phyloP scores from a whole-genome alignment of 805 yeast species.

The Starmerella vitae region DNA sequence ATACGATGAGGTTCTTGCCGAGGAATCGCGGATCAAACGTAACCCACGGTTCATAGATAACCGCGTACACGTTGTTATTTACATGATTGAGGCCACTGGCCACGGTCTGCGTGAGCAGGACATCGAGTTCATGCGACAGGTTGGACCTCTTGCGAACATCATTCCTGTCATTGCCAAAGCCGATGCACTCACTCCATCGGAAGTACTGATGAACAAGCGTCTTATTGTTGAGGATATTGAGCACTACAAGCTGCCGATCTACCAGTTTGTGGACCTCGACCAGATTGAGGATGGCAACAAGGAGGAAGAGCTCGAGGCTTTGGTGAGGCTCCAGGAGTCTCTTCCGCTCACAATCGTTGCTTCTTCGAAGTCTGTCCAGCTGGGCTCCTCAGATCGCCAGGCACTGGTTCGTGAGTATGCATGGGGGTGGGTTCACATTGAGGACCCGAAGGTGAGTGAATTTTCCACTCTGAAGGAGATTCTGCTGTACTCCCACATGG shows the following conservation, averaged over 20 bases:
- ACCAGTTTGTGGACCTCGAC: conserved; percentile 45
- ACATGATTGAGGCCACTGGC: conserved; percentile 54
- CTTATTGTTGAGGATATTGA: conserved; percentile 66
- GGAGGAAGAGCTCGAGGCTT: conserved; percentile 32
- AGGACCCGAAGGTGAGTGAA: conserved; percentile 69
- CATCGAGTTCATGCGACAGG: conserved; percentile 60
- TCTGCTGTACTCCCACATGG: conserved; percentile 67
- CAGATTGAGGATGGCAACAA: conserved; percentile 40
- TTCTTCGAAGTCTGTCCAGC: conserved; percentile 17
- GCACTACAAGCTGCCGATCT: conserved; percentile 55
- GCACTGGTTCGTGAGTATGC: conserved; percentile 41
- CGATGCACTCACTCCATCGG: conserved; percentile 71
- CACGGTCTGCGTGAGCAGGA: conserved; percentile 54
- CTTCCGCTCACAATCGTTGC: conserved; percentile 60
- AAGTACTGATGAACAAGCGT: conserved; percentile 57
- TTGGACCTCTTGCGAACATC: conserved; percentile 69
- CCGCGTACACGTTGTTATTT: conserved; percentile 64
- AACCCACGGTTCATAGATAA: conserved; percentile 59
- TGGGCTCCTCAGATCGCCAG: conserved; percentile 27
- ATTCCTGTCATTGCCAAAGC: conserved; percentile 79
- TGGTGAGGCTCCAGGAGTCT: conserved; percentile 36
- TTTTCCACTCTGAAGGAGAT: conserved; percentile 68
- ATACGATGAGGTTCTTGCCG: conserved; percentile 57
- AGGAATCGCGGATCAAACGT: conserved; percentile 61
- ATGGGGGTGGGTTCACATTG: conserved; percentile 47